Evolutionary conservation across 2,329 filamentous ascomycete genomes (phyloP), one percentile per base, ranked within the genome.

Genomic region (Tolypocladium cylindrosporum): DNA sequence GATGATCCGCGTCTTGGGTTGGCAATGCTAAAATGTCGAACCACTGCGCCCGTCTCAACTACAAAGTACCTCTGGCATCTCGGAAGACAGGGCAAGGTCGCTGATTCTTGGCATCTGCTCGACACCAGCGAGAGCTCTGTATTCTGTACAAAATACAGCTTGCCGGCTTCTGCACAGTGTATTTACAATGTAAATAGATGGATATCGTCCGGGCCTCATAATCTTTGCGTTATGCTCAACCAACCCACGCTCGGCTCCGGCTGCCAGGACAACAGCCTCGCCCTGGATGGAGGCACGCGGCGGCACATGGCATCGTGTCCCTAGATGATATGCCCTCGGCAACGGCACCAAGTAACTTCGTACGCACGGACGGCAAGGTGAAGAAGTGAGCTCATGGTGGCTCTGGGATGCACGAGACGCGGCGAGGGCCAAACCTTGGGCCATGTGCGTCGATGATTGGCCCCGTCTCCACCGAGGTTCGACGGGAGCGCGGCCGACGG

Each of bases 371-470:
- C 21, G 42, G n/a, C 42, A 45, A 27, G 4, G 21, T 16, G 21
- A 27, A 7, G 42, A 31, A 50, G 24, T 19, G 45, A 50, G 31
- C 19, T 4, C 3, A 34, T 16, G 27, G 48, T n/a, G 27, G 41
- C 27, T 37, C 39, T n/a, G n/a, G 14, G 24, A 40, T 16, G 54
- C 41, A 37, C 54, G 27, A 41, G 21, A 55, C 41, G 39, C 36
- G 40, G 42, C 43, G 56, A 59, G 58, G 54, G 57, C 62, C 61
- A 60, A 57, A 41, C 55, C 36, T 50, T n/a, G 48, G 57, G 58
- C 64, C 69, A 71, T 71, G 69, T 71, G 69, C 54, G 48, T 36
- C 56, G 59, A 60, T 63, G 62, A 65, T 65, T 64, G 63, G 63
- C 48, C 58, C 31, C 19, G 31, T 52, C 31, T 37, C 11, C 6